A percentile compares a stretch with the other conserved stretches of the same genome.
Evolutionary conservation across 768 basidiomycete genomes (phyloP).

Genomic region (Naganishia vishniacii): DNA sequence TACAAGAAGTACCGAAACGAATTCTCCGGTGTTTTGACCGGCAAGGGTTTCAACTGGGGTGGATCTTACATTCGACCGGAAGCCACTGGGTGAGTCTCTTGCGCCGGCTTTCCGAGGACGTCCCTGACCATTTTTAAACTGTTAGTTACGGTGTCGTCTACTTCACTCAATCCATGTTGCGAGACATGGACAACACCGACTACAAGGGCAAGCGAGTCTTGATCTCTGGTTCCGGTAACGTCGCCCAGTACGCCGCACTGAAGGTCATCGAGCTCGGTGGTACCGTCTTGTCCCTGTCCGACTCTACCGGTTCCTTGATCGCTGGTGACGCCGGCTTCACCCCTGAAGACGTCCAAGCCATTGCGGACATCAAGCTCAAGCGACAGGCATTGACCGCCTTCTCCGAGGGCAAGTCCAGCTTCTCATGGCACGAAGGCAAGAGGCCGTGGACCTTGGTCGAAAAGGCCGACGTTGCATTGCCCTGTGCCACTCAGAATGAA

Average conservation of each 20-base stretch:
- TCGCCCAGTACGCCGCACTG: slow-evolving; percentile 67
- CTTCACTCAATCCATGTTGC: slow-evolving; percentile 64
- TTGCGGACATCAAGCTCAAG: slow-evolving; percentile 49
- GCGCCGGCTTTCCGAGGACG: background rate
- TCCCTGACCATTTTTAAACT: background rate
- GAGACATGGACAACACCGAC: slow-evolving; percentile 59
- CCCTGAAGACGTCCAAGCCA: slow-evolving; percentile 53
- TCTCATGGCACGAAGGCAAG: slow-evolving; percentile 52
- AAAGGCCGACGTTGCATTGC: slow-evolving; percentile 64
- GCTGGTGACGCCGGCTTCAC: slow-evolving; percentile 58
- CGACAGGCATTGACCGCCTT: slow-evolving; percentile 44
- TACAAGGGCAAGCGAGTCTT: slow-evolving; percentile 52
- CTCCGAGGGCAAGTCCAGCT: slow-evolving; percentile 51
- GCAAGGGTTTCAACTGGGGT: slow-evolving; percentile 66
- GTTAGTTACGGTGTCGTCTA: slow-evolving; percentile 63
- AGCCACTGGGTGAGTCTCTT: slow-evolving; percentile 54
- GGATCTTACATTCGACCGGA: slow-evolving; percentile 70
- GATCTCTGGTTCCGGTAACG: slow-evolving; percentile 63
- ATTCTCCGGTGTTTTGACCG: slow-evolving; percentile 64
- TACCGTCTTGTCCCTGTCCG: slow-evolving; percentile 65
- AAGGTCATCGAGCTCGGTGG: slow-evolving; percentile 72
- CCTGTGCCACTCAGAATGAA: slow-evolving; percentile 68
- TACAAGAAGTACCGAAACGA: slow-evolving; percentile 71
- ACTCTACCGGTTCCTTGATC: slow-evolving; percentile 67
- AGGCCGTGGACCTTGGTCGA: slow-evolving; percentile 66